Evolutionary conservation across 345 rosid genomes (phyloP), one percentile per base, ranked within the genome.

Genomic region (Citrus inodora): DNA sequence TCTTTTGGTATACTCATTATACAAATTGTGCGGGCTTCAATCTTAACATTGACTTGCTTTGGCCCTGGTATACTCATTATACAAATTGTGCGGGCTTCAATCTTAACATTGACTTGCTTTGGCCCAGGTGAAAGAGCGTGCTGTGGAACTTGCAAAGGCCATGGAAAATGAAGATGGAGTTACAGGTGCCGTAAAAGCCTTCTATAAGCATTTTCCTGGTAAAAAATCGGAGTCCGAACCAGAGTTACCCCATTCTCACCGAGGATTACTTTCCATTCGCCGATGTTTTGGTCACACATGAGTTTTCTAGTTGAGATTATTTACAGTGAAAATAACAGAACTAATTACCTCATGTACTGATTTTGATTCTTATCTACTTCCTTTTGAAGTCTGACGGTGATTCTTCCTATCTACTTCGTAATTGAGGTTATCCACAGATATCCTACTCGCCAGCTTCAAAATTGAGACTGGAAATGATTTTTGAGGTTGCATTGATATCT

Each of bases 121-220:
- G 27, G 7, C 37, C 61, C 88, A 87, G 91, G 93, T 89, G 76
- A 90, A 90, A 79, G n/a, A 59, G 19, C 38, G 78, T 28, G 91
- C 89, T 7, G 71, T 76, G 5, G 87, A 85, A 60, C 13, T 88
- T 48, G 88, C 91, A 5, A 72, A 82, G 79, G 88, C 79, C 56
- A 86, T 90, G 84, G 85, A 83, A 70, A 60, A 78, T 11, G 91
- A 90, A 79, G 93, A 90, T 66, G 88, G 90, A 22, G 90, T 86
- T 27, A 56, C 85, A 64, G 92, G 89, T 55, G 89, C 90, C n/a
- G 90, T 88, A 35, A 80, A 70, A 48, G 89, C 90, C 65, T 90
- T 90, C 78, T 87, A 87, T 59, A 87, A 85, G 80, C 90, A 90
- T 76, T 90, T 75, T 74, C 87, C 88, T 8, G 70, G 25, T 0